Conservation (phyloP, 1,284 basidiomycete genomes). For the Ganoderma sinense region DNA sequence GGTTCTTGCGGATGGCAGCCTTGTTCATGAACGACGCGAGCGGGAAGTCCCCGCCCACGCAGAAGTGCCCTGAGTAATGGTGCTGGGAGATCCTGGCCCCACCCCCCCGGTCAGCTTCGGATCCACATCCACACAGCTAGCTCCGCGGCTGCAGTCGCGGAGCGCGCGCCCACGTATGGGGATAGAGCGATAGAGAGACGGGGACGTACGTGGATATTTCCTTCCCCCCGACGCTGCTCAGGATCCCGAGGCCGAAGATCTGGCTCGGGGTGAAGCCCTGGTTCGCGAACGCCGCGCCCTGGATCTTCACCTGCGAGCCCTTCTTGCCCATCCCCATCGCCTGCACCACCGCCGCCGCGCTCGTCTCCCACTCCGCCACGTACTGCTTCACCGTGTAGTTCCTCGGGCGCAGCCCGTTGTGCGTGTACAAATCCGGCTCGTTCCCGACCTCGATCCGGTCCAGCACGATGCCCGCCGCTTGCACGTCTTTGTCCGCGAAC, state of each 20-base stretch:
- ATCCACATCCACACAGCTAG: background rate
- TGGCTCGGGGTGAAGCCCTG: slow-evolving; percentile 66
- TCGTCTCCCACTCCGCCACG: slow-evolving; percentile 55
- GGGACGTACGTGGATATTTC: slow-evolving; percentile 41
- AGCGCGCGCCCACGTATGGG: background rate
- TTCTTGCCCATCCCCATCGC: slow-evolving; percentile 36
- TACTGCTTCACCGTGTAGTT: slow-evolving; percentile 59
- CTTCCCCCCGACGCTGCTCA: slow-evolving; percentile 42
- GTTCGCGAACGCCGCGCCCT: slow-evolving; percentile 62
- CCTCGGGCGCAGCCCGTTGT: slow-evolving; percentile 53
- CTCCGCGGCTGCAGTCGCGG: background rate
- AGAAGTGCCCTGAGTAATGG: slow-evolving; percentile 66
- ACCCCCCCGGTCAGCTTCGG: background rate
- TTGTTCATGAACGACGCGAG: slow-evolving; percentile 71
- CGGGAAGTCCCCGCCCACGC: slow-evolving; percentile 54
- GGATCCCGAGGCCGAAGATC: slow-evolving; percentile 45
- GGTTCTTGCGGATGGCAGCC: slow-evolving; percentile 61
- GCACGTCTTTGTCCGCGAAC: slow-evolving; percentile 54
- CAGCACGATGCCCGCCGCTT: slow-evolving; percentile 47
- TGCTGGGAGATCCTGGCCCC: slow-evolving; percentile 65
- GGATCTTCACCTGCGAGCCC: slow-evolving; percentile 50
- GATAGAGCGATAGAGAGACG: background rate
- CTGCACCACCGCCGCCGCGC: slow-evolving; percentile 39
- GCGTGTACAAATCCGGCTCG: slow-evolving; percentile 65
- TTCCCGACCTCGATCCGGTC: slow-evolving; percentile 46